These are phyloP conservation scores for Aquilaria yunnanensis DNA, from an alignment of 345 rosid genomes.

Conservation along the genomic window DNA sequence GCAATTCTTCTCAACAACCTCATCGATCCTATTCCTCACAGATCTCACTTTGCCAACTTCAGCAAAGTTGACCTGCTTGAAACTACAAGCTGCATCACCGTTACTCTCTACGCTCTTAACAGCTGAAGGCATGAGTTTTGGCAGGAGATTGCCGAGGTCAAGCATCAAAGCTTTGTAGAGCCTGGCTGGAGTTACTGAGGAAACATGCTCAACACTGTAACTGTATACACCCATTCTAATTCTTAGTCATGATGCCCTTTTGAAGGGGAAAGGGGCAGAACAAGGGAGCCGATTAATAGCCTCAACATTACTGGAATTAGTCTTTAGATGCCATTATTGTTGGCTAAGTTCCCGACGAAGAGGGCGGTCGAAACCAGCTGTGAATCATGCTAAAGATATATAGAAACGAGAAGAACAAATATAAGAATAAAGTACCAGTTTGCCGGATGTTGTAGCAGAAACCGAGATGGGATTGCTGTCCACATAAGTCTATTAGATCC, in stretches of 20 bases:
- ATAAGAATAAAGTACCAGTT: too few relatives aligned
- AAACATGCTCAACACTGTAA: slow-evolving; percentile 13
- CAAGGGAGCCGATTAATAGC: slow-evolving; percentile 11
- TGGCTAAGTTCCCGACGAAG: slow-evolving; percentile 15
- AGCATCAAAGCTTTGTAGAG: slow-evolving; percentile 33
- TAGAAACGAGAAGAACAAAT: too few relatives aligned
- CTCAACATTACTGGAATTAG: neutral
- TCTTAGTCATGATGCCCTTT: neutral
- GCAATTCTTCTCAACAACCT: slow-evolving; percentile 20
- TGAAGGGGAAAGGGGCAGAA: neutral
- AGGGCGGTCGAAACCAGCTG: neutral
- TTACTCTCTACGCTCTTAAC: slow-evolving; percentile 20
- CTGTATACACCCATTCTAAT: slow-evolving; percentile 16
- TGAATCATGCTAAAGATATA: too few relatives aligned
- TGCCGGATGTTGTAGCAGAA: too few relatives aligned
- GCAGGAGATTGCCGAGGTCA: slow-evolving; percentile 30
- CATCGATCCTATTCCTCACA: slow-evolving; percentile 27
- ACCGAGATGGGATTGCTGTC: too few relatives aligned
- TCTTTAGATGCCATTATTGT: slow-evolving; percentile 1
- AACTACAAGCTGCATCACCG: slow-evolving; percentile 38
- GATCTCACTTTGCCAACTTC: slow-evolving; percentile 28
- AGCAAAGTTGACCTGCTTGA: slow-evolving; percentile 29
- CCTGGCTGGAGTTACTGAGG: slow-evolving; percentile 27
- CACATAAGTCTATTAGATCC: too few relatives aligned
- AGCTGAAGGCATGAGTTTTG: slow-evolving; percentile 30